Conservation (phyloP, 2,329 filamentous ascomycete species). For the Fusarium odoratissimum region DNA sequence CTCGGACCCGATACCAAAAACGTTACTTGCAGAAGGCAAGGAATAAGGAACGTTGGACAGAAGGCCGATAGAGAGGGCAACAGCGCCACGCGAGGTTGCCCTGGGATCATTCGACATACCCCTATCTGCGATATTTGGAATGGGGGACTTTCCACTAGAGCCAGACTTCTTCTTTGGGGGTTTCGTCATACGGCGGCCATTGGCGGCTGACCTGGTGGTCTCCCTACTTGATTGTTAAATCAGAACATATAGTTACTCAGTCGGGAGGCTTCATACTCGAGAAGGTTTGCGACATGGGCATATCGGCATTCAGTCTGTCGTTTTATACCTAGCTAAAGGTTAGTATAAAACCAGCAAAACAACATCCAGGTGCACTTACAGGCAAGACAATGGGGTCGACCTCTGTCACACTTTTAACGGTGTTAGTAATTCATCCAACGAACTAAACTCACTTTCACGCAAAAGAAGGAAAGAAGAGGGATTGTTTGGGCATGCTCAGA, state of each 20-base stretch:
- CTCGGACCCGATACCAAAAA: constrained; percentile 83
- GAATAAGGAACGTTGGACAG: constrained; percentile 81
- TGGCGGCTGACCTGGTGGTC: constrained; percentile 65
- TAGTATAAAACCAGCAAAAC: constrained; percentile 1
- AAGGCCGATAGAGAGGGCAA: constrained; percentile 69
- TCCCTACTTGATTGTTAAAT: constrained; percentile 57
- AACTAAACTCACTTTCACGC: neutral
- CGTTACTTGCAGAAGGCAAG: constrained; percentile 76
- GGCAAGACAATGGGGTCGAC: constrained; percentile 74
- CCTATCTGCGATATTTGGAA: constrained; percentile 68
- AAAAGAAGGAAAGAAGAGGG: neutral
- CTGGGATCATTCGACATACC: constrained; percentile 60
- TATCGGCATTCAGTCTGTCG: constrained; percentile 81
- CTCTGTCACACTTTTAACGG: constrained; percentile 75
- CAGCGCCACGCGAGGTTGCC: constrained; percentile 60
- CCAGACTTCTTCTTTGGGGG: constrained; percentile 65
- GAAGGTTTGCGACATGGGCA: constrained; percentile 79
- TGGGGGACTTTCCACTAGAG: constrained; percentile 52
- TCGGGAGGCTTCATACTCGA: constrained; percentile 68
- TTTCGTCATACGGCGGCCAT: constrained; percentile 67
- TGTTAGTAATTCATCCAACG: constrained; percentile 18
- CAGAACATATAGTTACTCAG: neutral
- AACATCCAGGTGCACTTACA: constrained; percentile 58
- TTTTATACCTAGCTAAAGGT: constrained; percentile 71
- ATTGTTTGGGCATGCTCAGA: neutral